A percentile compares a stretch with the other conserved stretches of the same genome.
These are phyloP conservation scores for Ophiostoma pallidulum DNA, from an alignment of 2,329 filamentous ascomycete species.

Conservation along the genomic window DNA sequence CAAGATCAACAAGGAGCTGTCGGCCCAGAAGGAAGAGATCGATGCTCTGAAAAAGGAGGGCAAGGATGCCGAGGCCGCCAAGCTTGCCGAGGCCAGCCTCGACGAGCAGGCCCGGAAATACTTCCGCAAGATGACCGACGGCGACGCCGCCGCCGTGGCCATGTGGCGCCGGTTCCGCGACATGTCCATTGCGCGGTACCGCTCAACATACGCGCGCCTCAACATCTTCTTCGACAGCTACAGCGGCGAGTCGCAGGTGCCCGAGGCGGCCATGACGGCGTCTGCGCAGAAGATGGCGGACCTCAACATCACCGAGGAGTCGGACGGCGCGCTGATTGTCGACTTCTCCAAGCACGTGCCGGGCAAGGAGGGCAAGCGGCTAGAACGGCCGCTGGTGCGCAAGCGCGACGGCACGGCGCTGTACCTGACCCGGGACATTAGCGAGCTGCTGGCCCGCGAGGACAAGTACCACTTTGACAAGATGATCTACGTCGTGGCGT, in stretches of 20 bases:
- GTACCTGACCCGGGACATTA: slow-evolving; percentile 71
- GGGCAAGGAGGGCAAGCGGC: slow-evolving; percentile 57
- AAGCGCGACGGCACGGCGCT: slow-evolving; percentile 67
- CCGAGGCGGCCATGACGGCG: slow-evolving; percentile 55
- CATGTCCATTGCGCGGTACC: slow-evolving; percentile 57
- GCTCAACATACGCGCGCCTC: slow-evolving; percentile 57
- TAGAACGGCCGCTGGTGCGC: slow-evolving; percentile 61
- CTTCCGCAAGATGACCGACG: slow-evolving; percentile 63
- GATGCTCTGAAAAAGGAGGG: slow-evolving; percentile 46
- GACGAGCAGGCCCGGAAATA: slow-evolving; percentile 68
- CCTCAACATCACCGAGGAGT: slow-evolving; percentile 56
- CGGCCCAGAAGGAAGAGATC: slow-evolving; percentile 56
- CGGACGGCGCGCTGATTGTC: slow-evolving; percentile 62
- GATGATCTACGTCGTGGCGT: slow-evolving; percentile 72
- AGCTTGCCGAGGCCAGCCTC: slow-evolving; percentile 45
- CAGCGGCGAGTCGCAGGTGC: slow-evolving; percentile 66
- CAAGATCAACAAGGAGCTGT: slow-evolving; percentile 60
- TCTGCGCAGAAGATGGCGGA: slow-evolving; percentile 53
- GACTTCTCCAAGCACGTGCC: slow-evolving; percentile 60
- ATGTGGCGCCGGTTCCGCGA: slow-evolving; percentile 59
- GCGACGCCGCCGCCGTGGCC: slow-evolving; percentile 49
- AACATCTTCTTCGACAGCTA: slow-evolving; percentile 66
- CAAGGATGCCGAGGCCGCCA: slow-evolving; percentile 42
- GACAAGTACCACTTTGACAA: slow-evolving; percentile 61
- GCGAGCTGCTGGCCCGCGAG: slow-evolving; percentile 57